Evolutionary conservation across 805 yeast species (phyloP).

Genomic region (Myxozyma vanderwaltii): DNA sequence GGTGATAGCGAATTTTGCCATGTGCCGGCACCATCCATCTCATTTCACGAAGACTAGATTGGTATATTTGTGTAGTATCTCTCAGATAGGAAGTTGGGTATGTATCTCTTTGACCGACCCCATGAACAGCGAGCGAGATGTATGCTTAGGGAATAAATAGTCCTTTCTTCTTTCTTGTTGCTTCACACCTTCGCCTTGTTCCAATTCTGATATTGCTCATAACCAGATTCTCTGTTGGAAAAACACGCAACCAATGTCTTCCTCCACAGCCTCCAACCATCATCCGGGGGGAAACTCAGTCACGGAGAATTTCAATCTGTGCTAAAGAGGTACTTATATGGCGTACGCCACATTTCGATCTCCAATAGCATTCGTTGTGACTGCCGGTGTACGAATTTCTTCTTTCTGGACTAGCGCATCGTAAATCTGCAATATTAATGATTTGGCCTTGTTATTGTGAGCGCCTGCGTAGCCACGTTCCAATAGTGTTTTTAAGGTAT

Average conservation of each 20-base stretch:
- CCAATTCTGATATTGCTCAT: too few relatives aligned
- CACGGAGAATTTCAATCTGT: conserved; percentile 67
- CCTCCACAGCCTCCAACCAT: conserved; percentile 8
- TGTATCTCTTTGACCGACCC: too few relatives aligned
- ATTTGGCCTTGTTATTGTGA: conserved; percentile 94
- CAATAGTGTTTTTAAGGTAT: conserved; percentile 98
- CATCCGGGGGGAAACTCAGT: conserved; percentile 83
- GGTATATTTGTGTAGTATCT: too few relatives aligned
- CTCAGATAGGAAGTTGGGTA: too few relatives aligned
- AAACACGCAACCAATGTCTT: not conserved
- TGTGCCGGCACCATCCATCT: too few relatives aligned
- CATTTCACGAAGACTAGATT: too few relatives aligned
- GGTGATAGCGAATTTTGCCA: too few relatives aligned
- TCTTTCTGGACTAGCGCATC: conserved; percentile 93
- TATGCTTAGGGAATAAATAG: too few relatives aligned
- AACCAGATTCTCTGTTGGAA: too few relatives aligned
- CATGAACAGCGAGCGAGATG: not conserved
- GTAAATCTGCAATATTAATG: conserved; percentile 88
- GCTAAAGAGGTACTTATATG: conserved; percentile 46
- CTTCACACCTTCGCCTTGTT: too few relatives aligned
- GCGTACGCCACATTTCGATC: conserved; percentile 44
- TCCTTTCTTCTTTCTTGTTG: too few relatives aligned
- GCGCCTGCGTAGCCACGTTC: conserved; percentile 76
- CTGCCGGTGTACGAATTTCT: conserved; percentile 94
- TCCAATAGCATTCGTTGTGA: conserved; percentile 77